A percentile compares a stretch with the other conserved stretches of the same genome.
These are phyloP conservation scores for Wilcoxina mikolae DNA, from an alignment of 495 filamentous ascomycete genomes.

Conservation along the genomic window DNA sequence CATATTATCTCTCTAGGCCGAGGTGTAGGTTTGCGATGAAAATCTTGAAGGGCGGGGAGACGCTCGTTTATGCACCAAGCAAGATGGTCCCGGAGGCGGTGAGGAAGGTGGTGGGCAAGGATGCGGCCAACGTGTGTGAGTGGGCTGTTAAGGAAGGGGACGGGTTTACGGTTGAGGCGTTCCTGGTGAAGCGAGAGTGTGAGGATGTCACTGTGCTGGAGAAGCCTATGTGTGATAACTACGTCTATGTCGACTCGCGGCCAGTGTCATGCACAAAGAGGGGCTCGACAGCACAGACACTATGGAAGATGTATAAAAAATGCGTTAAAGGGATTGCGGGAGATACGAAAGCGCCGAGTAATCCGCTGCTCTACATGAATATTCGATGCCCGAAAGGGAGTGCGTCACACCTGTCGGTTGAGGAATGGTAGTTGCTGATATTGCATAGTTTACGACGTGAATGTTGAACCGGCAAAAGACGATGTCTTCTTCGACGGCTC, in stretches of 20 bases:
- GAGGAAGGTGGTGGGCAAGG: slow-evolving; percentile 53
- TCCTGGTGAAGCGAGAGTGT: slow-evolving; percentile 41
- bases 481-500: slow-evolving; percentile 65
- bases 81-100: slow-evolving; percentile 49
- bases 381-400: slow-evolving; percentile 52
- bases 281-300: slow-evolving; percentile 43
- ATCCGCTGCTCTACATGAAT: slow-evolving; percentile 62
- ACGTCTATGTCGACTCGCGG: slow-evolving; percentile 63
- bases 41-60: slow-evolving; percentile 38
- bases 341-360: slow-evolving; percentile 23
- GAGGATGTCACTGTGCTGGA: slow-evolving; percentile 42
- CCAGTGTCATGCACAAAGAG: slow-evolving; percentile 52
- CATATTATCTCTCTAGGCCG: slow-evolving; percentile 61
- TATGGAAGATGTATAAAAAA: slow-evolving; percentile 45
- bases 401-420: background rate
- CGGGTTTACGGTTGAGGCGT: slow-evolving; percentile 36
- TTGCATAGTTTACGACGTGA: slow-evolving; percentile 52
- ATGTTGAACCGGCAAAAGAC: slow-evolving; percentile 83
- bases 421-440: background rate
- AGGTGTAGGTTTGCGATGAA: slow-evolving; percentile 49
- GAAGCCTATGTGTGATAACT: slow-evolving; percentile 37
- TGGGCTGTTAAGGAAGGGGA: slow-evolving; percentile 27
- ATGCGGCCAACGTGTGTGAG: slow-evolving; percentile 42
- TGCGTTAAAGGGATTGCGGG: slow-evolving; percentile 36
- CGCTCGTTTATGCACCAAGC: slow-evolving; percentile 58